A percentile compares a stretch with the other conserved stretches of the same genome.
These are phyloP conservation scores for Clonostachys rhizophaga DNA, from an alignment of 2,329 filamentous ascomycete genomes.

Conservation along the genomic window DNA sequence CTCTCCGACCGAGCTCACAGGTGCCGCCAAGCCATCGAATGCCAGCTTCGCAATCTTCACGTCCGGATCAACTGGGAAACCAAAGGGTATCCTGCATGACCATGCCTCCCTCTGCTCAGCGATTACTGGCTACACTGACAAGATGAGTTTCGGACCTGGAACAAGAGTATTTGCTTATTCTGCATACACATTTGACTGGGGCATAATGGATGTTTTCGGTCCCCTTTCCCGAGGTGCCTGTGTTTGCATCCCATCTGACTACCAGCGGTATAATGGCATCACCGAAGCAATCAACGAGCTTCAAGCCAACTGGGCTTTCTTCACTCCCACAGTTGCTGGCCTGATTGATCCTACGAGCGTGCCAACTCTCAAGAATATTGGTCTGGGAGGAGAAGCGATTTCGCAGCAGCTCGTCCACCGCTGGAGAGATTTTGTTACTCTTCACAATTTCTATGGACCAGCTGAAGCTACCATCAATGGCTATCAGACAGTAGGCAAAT, in stretches of 20 bases:
- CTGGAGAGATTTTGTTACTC: neutral
- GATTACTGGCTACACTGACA: constrained; percentile 31
- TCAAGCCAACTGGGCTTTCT: neutral
- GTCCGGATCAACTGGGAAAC: constrained; percentile 3
- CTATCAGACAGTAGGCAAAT: neutral
- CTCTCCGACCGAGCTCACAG: too few relatives aligned
- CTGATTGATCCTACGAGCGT: constrained; percentile 12
- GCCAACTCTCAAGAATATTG: constrained; percentile 8
- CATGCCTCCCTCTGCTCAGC: constrained; percentile 13
- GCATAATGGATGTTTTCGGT: constrained; percentile 3
- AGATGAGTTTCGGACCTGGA: constrained; percentile 9
- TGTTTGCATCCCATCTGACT: constrained; percentile 8
- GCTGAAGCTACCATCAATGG: neutral
- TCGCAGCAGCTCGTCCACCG: constrained; percentile 1
- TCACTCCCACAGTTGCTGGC: constrained; percentile 9
- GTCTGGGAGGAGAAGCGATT: constrained; percentile 13
- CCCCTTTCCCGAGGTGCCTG: constrained; percentile 5
- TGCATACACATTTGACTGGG: constrained; percentile 12
- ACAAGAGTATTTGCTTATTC: constrained; percentile 40
- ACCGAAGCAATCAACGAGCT: constrained; percentile 1
- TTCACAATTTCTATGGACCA: constrained; percentile 1
- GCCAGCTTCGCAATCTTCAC: constrained; percentile 5
- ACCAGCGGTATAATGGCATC: constrained; percentile 5
- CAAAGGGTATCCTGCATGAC: constrained; percentile 5
- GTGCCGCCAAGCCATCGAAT: constrained; percentile 11